Evolutionary conservation across 2,329 filamentous ascomycete genomes (phyloP).

Genomic region (Rhynchosporium agropyri): DNA sequence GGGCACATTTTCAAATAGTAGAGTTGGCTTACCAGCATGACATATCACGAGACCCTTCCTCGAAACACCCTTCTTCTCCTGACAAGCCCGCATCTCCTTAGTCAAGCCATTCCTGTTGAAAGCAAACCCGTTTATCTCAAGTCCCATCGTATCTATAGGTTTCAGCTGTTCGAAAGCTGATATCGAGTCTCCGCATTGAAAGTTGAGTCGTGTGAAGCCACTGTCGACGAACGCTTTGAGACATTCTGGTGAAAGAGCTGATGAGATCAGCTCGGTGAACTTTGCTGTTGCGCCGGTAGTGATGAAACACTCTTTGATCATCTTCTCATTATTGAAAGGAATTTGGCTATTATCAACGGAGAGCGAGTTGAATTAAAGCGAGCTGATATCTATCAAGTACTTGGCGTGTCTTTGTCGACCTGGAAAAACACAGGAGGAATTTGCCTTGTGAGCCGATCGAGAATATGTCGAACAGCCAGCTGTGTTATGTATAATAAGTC

Average conservation of each 20-base stretch:
- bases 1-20: not conserved
- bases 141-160: constrained; percentile 37
- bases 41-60: constrained; percentile 76
- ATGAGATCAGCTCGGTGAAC: constrained; percentile 71
- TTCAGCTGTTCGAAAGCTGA: constrained; percentile 51
- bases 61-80: constrained; percentile 51
- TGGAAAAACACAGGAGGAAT: not conserved
- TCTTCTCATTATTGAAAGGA: constrained; percentile 17
- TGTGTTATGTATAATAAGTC: not conserved
- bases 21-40: constrained; percentile 73
- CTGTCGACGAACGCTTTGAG: constrained; percentile 59
- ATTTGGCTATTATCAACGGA: too few relatives aligned
- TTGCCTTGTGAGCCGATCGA: not conserved
- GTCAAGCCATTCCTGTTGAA: constrained; percentile 64
- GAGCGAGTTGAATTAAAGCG: too few relatives aligned
- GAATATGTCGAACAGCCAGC: not conserved
- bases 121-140: constrained; percentile 64
- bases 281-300: constrained; percentile 91
- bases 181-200: constrained; percentile 80
- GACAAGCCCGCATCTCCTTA: constrained; percentile 49
- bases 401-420: not conserved
- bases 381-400: not conserved
- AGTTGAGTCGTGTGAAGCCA: constrained; percentile 69
- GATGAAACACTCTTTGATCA: constrained; percentile 65
- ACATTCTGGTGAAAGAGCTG: constrained; percentile 64